These are phyloP conservation scores for Croton setiger DNA, from an alignment of 441 rosid species.

Conservation along the genomic window DNA sequence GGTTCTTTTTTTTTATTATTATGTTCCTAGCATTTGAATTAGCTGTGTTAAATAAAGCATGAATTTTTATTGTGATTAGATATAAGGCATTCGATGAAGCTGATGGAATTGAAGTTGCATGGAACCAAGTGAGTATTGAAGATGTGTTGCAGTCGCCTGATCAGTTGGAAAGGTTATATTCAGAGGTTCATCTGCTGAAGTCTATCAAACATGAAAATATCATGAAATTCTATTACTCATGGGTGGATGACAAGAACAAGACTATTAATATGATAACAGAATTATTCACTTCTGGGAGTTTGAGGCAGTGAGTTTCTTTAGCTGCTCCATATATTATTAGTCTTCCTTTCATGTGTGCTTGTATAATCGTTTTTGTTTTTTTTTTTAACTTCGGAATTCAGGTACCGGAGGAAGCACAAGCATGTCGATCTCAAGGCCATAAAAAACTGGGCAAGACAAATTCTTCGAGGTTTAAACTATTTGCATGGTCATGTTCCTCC, in stretches of 20 bases:
- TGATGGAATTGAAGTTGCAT: constrained; percentile 81
- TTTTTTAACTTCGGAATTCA: constrained; percentile 14
- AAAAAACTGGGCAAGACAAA: constrained; percentile 81
- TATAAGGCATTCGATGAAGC: constrained; percentile 76
- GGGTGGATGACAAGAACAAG: constrained; percentile 68
- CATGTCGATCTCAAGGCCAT: constrained; percentile 68
- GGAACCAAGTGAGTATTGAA: constrained; percentile 67
- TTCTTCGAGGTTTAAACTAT: constrained; percentile 67
- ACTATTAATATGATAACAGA: constrained; percentile 83
- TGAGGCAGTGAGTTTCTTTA: constrained; percentile 52
- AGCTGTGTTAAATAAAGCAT: background rate
- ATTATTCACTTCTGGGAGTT: constrained; percentile 70
- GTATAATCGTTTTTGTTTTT: constrained; percentile 3
- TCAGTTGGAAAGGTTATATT: constrained; percentile 60
- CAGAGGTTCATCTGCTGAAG: constrained; percentile 70
- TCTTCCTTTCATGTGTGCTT: constrained; percentile 6
- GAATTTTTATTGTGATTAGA: constrained; percentile 28
- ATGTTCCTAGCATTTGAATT: background rate
- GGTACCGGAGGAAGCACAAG: constrained; percentile 71
- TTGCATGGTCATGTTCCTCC: constrained; percentile 65
- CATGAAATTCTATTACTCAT: constrained; percentile 56
- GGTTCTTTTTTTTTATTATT: background rate
- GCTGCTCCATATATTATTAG: background rate
- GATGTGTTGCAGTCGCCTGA: constrained; percentile 64
- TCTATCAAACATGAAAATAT: constrained; percentile 65